Evolutionary conservation across 306 rosid species (phyloP), one percentile per base, ranked within the genome.

Genomic region (Boehmeria nivea): DNA sequence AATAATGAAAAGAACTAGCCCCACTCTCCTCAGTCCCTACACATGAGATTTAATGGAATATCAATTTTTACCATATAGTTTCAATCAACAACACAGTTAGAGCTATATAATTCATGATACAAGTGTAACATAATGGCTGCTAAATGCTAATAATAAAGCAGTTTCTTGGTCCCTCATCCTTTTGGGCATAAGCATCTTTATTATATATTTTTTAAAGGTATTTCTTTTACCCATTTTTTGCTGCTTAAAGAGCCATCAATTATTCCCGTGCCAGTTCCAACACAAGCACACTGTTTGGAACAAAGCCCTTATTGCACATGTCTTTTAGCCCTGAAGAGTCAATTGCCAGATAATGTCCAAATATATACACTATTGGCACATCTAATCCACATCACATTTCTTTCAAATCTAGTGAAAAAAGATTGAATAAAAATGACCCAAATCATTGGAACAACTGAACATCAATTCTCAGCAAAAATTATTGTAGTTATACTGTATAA

Each of bases 171-270:
- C 61, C 61, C 21, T 24, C 33, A 12, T 22, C 13, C 21, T 18
- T 22, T 39, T 22, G 61, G 48, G 31, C 25, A 34, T 24, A 16
- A 15, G 26, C 36, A 12, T 13, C 48, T 37, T 37, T 14, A 22
- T 19, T 21, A 51, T 13, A 28, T 7, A 42, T 17, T n/a, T 6
- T 7, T 8, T 6, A 12, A 17, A 7, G 24, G 25, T 7, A 38
- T 38, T 56, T 19, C 44, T 54, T 54, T 54, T 19, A 33, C 31
- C 21, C 33, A 22, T 12, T 53, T 19, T 23, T 36, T 20, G 47
- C 31, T 56, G n/a, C 47, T 54, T 33, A 16, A 28, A 54, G 26
- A 28, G 12, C 26, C 43, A 33, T 11, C 58, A 53, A 34, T 54
- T 33, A 54, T 34, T 54, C 11, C 23, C 39, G 25, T 54, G 27